These are phyloP conservation scores for Mariannaea sp. DNA, from an alignment of 2,329 filamentous ascomycete genomes.

Conservation along the genomic window DNA sequence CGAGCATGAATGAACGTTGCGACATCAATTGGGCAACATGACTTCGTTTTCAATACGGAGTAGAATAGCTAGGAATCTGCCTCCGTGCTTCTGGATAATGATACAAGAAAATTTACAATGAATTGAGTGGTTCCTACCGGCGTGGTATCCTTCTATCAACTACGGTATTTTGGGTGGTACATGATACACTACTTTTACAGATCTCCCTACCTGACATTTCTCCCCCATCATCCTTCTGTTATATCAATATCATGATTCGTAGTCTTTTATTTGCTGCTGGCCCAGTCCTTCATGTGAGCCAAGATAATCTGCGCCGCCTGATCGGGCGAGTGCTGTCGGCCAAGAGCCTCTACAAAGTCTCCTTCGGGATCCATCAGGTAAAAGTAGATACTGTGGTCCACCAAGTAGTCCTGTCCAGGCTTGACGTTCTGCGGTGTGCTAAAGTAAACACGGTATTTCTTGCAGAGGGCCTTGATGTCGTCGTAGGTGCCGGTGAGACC, in stretches of 20 bases:
- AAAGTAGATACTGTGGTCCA: conserved; percentile 99
- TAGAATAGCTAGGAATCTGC: neutral
- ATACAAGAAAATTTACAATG: conserved; percentile 27
- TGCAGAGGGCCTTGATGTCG: conserved; percentile 91
- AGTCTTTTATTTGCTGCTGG: conserved; percentile 23
- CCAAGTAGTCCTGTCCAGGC: conserved; percentile 93
- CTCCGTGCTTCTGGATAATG: neutral
- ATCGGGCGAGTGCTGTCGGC: conserved; percentile 89
- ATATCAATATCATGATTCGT: neutral
- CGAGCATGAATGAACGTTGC: neutral
- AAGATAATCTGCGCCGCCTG: conserved; percentile 82
- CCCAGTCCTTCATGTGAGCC: conserved; percentile 76
- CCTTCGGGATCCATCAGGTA: conserved; percentile 99
- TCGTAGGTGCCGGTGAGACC: conserved; percentile 94
- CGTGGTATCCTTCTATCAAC: conserved; percentile 32
- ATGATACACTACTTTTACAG: conserved; percentile 36
- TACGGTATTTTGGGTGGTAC: conserved; percentile 33
- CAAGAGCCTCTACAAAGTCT: conserved; percentile 96
- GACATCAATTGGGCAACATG: neutral
- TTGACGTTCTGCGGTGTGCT: conserved; percentile 87
- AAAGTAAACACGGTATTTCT: conserved; percentile 96
- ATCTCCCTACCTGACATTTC: conserved; percentile 26
- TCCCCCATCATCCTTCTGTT: conserved; percentile 22
- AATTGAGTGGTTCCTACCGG: conserved; percentile 38
- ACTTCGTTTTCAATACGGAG: too few species aligned